Conservation (phyloP, 495 filamentous ascomycete genomes). For the Penicillium samsonianum region DNA sequence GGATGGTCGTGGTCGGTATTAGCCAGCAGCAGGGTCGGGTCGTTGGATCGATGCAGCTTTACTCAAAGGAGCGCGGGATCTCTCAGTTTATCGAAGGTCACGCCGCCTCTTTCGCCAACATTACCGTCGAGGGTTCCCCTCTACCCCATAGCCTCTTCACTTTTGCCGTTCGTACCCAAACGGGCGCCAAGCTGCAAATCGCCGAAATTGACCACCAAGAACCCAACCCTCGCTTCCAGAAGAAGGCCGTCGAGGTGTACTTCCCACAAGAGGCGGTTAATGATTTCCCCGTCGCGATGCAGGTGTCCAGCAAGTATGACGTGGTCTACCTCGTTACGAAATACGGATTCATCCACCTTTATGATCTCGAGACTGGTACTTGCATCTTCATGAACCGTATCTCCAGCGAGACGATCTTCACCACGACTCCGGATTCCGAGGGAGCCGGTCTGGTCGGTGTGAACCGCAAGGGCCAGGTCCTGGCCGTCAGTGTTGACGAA, state of each 20-base stretch:
- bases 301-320: conserved; percentile 92
- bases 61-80: conserved; percentile 91
- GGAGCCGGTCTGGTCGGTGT: conserved; percentile 89
- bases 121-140: conserved; percentile 83
- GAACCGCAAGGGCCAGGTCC: conserved; percentile 94
- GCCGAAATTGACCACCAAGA: conserved; percentile 95
- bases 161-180: conserved; percentile 85
- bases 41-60: conserved; percentile 93
- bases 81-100: conserved; percentile 98
- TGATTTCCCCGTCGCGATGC: conserved; percentile 98
- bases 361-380: conserved; percentile 94
- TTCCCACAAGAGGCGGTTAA: conserved; percentile 93
- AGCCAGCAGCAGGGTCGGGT: conserved; percentile 90
- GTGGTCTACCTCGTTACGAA: conserved; percentile 97
- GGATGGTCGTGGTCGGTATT: conserved; percentile 98
- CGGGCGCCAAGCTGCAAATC: conserved; percentile 93
- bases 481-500: conserved; percentile 91
- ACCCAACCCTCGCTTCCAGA: conserved; percentile 81
- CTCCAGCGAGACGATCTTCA: conserved; percentile 98
- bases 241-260: conserved; percentile 96
- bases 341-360: conserved; percentile 98
- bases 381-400: conserved; percentile 99
- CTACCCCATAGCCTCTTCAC: conserved; percentile 94
- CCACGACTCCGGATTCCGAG: conserved; percentile 80
- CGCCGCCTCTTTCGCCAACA: conserved; percentile 89